Evolutionary conservation across 2,329 filamentous ascomycete genomes (phyloP).

Genomic region (Fusarium circinatum): DNA sequence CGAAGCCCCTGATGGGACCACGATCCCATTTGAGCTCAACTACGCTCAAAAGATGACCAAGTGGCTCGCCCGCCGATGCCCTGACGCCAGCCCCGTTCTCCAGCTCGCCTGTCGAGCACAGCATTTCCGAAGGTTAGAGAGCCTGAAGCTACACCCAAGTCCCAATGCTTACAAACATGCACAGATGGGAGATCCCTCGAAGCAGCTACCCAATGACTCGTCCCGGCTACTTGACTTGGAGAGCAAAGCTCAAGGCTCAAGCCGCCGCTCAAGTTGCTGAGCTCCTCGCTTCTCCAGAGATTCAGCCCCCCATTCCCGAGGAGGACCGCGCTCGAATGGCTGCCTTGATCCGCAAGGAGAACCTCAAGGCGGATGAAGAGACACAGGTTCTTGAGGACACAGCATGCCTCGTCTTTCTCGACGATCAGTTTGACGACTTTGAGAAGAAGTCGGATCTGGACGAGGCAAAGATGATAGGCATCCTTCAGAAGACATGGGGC

Average conservation of each 20-base stretch:
- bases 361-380: conserved; percentile 67
- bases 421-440: conserved; percentile 87
- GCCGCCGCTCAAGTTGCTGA: conserved; percentile 64
- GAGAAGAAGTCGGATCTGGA: conserved; percentile 72
- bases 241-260: conserved; percentile 77
- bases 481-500: conserved; percentile 78
- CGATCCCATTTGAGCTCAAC: conserved; percentile 80
- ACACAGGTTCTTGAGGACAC: conserved; percentile 85
- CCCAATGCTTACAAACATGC: not conserved
- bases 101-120: conserved; percentile 84
- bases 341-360: conserved; percentile 82
- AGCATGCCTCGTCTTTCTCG: conserved; percentile 86
- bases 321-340: conserved; percentile 71
- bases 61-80: conserved; percentile 72
- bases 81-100: conserved; percentile 72
- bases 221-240: conserved; percentile 83
- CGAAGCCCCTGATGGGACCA: conserved; percentile 55
- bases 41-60: conserved; percentile 83
- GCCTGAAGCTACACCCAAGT: not conserved
- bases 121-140: conserved; percentile 74
- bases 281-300: conserved; percentile 55
- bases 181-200: conserved; percentile 81
- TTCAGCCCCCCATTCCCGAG: conserved; percentile 51
- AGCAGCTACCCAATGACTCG: conserved; percentile 78
- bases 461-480: conserved; percentile 79